Conservation (phyloP, 306 rosid genomes). For the Gastrolobium bilobum region DNA sequence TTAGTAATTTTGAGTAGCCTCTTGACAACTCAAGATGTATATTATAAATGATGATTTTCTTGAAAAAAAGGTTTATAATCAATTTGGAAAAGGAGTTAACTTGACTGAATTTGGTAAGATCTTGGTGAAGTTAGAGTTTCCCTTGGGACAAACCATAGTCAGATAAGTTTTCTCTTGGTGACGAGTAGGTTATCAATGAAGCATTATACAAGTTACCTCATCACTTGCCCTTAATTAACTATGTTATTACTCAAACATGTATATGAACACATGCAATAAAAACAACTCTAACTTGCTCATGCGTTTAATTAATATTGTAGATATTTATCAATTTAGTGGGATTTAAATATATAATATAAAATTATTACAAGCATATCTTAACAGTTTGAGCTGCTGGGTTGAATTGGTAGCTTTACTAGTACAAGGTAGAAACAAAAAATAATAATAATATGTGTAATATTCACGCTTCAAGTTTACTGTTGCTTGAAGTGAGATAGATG, state of each 20-base stretch:
- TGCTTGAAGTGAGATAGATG: too few relatives aligned
- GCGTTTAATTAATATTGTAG: not conserved
- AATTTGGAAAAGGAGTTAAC: constrained; percentile 29
- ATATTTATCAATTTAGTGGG: not conserved
- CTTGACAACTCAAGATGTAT: not conserved
- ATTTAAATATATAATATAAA: too few relatives aligned
- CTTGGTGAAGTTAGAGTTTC: constrained; percentile 9
- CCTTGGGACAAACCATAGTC: not conserved
- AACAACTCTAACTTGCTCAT: not conserved
- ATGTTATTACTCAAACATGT: constrained; percentile 29
- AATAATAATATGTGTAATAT: too few relatives aligned
- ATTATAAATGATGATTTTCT: not conserved
- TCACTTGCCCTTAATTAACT: constrained; percentile 17
- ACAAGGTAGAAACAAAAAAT: too few relatives aligned
- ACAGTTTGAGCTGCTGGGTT: too few relatives aligned
- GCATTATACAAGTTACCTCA: constrained; percentile 50
- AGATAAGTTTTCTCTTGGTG: constrained; percentile 51
- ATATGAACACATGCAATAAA: not conserved
- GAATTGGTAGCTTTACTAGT: too few relatives aligned
- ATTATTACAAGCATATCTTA: too few relatives aligned
- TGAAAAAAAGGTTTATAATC: not conserved
- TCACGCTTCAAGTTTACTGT: too few relatives aligned
- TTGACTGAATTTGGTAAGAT: constrained; percentile 52
- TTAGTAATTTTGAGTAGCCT: not conserved
- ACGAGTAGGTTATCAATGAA: constrained; percentile 61